Evolutionary conservation across 2,329 filamentous ascomycete genomes (phyloP), one percentile per base, ranked within the genome.

Genomic region (Alternaria ventricosa): DNA sequence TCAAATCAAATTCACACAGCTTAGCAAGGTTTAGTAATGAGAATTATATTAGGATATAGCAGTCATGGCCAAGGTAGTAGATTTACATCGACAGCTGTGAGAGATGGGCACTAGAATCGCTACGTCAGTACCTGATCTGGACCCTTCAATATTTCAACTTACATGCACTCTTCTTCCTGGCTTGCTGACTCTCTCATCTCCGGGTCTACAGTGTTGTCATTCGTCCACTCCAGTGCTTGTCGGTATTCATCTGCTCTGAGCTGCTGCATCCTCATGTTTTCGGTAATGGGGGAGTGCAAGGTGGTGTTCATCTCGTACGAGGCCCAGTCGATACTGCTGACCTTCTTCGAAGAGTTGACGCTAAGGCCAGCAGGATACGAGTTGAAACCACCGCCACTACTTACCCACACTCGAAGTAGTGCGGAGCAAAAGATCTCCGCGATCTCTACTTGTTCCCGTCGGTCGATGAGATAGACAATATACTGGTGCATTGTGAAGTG

Each of bases 351-450:
- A 53, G 66, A 74, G 8, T 65, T 63, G 22, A 72, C 69, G 20
- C 75, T 78, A 9, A 62, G 47, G 2, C 74, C 74, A 5, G 76
- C 74, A 0, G 68, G 71, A 66, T 70, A 75, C 22, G 68, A 68
- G 62, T 77, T 77, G 23, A 78, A 71, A 1, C 75, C 75, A 1
- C 70, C 74, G 5, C 72, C 75, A 12, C 66, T 61, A 3, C 74
- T 69, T 0, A 72, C 63, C 72, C 72, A 78, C 1, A 74, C 73
- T 43, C 74, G 69, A 28, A 77, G 57, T 20, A 78, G 25, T 1
- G 66, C 73, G 4, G 73, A 76, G 56, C 67, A 71, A 6, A 78
- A 72, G 4, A 78, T 76, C 55, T 78, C 76, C 10, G 72, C 74
- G 2, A 78, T 68, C 0, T 63, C 66, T 1, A 69, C 73, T 49